Evolutionary conservation across 163 green algal species (phyloP).

Genomic region (Prototheca cutis): DNA sequence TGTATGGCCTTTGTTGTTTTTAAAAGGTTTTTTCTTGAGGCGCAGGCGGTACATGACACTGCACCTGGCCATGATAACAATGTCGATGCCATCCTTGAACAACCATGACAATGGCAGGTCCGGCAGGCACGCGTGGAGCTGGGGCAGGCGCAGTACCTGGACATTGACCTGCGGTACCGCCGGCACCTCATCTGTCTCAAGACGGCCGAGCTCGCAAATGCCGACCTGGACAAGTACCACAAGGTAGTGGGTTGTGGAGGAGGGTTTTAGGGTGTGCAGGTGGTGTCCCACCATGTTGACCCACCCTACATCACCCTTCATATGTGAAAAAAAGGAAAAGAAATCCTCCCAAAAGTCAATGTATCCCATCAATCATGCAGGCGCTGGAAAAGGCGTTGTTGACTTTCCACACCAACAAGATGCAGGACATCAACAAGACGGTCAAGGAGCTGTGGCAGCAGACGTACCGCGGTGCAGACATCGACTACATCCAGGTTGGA

Average conservation of each 20-base stretch:
- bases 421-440: constrained; percentile 84
- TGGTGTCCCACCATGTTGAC: no score
- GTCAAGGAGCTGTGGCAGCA: constrained; percentile 99
- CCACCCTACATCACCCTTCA: no score
- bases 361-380: constrained; percentile 16
- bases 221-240: constrained; percentile 69
- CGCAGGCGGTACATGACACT: no score
- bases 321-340: not conserved
- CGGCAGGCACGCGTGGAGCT: constrained; percentile 15
- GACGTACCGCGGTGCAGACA: constrained; percentile 81
- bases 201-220: constrained; percentile 57
- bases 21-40: no score
- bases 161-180: constrained; percentile 31
- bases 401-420: constrained; percentile 85
- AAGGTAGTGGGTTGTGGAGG: no score
- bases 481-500: constrained; percentile 54
- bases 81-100: no score
- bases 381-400: constrained; percentile 87
- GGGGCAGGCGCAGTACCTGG: constrained; percentile 25
- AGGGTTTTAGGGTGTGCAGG: no score
- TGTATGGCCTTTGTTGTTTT: constrained; percentile 2
- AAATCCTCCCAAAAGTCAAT: not conserved
- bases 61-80: no score
- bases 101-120: constrained; percentile 4
- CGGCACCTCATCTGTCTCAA: constrained; percentile 32